Evolutionary conservation across 2,329 filamentous ascomycete species (phyloP).

Genomic region (Colletotrichum cereale): DNA sequence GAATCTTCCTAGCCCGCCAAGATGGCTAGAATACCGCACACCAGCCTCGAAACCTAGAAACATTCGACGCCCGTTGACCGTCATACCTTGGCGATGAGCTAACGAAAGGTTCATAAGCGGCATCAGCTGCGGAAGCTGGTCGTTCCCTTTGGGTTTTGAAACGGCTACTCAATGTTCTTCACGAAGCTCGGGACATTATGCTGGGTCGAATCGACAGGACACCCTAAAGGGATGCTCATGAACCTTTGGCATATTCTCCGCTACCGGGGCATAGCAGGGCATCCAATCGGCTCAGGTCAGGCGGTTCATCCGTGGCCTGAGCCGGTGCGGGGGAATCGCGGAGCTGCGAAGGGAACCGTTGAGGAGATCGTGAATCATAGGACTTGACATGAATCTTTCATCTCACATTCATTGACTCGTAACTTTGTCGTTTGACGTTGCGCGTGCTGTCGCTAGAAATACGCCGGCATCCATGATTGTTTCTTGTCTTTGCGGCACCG

Average conservation of each 20-base stretch:
- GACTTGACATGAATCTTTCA: not conserved
- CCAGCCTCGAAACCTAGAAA: not conserved
- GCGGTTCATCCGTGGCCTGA: not conserved
- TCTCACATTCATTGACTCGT: not conserved
- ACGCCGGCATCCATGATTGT: slow-evolving; percentile 18
- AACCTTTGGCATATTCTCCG: slow-evolving; percentile 2
- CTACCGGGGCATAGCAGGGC: not conserved
- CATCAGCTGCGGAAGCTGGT: not conserved
- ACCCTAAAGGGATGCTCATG: not conserved
- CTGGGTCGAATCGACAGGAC: not conserved
- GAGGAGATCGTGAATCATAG: not conserved
- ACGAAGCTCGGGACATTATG: not conserved
- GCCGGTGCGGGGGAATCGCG: slow-evolving; percentile 6
- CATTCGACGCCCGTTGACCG: not conserved
- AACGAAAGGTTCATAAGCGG: not conserved
- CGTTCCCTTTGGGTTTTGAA: not conserved
- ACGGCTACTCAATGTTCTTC: not conserved
- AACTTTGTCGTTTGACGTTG: not conserved
- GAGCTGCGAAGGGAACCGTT: not conserved
- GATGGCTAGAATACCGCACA: no score
- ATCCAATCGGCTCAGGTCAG: slow-evolving; percentile 2
- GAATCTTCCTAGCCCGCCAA: no score
- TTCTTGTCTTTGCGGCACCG: slow-evolving; percentile 47
- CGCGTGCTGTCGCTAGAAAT: not conserved
- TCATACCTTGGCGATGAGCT: not conserved